These are phyloP conservation scores for Wickerhamomyces kurtzmanii DNA, from an alignment of 805 yeast genomes.

Conservation along the genomic window DNA sequence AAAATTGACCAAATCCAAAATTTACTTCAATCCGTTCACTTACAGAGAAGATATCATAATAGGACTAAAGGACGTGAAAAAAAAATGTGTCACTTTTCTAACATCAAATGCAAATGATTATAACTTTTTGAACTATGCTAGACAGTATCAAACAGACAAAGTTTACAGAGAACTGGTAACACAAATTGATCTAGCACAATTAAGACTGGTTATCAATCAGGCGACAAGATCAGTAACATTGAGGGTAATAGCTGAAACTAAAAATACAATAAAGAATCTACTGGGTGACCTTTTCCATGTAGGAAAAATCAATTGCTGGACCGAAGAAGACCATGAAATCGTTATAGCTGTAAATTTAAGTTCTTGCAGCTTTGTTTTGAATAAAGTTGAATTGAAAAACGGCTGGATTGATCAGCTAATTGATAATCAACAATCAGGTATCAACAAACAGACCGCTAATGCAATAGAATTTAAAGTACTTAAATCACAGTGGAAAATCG, in stretches of 20 bases:
- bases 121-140: background rate
- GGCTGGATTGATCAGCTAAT: too few species aligned
- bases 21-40: conserved; percentile 42
- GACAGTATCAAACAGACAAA: background rate
- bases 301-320: too few species aligned
- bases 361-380: too few species aligned
- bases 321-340: too few species aligned
- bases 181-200: background rate
- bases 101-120: background rate
- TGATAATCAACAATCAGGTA: too few species aligned
- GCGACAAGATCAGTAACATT: background rate
- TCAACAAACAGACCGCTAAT: too few species aligned
- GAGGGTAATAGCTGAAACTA: conserved; percentile 1
- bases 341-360: too few species aligned
- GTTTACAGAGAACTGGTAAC: background rate
- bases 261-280: background rate
- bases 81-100: conserved; percentile 21
- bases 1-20: conserved; percentile 40
- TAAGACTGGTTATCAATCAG: background rate
- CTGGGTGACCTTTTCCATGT: too few species aligned
- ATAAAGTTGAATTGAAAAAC: too few species aligned
- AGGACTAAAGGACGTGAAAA: conserved; percentile 33
- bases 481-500: too few species aligned
- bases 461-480: too few species aligned
- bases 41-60: conserved; percentile 48